Conservation (phyloP, 331 rosid genomes). For the Malus hybrid region DNA sequence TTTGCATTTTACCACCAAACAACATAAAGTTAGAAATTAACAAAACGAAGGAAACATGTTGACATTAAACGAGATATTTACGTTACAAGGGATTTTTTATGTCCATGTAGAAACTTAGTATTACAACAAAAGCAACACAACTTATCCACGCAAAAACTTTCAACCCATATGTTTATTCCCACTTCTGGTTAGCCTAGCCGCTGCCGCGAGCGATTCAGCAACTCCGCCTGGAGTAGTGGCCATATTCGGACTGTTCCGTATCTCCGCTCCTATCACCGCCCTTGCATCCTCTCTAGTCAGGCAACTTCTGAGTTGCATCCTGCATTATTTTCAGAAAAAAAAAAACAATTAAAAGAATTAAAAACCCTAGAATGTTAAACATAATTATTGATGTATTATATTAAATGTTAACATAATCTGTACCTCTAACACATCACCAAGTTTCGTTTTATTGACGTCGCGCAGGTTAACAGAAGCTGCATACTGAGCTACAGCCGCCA, state of each 20-base stretch:
- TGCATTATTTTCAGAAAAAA: neutral
- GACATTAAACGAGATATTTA: too few species aligned
- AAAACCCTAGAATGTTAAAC: neutral
- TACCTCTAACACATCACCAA: constrained; percentile 39
- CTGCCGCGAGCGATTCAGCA: constrained; percentile 38
- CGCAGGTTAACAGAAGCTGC: constrained; percentile 38
- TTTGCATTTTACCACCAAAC: too few species aligned
- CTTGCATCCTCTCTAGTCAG: constrained; percentile 48
- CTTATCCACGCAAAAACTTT: too few species aligned
- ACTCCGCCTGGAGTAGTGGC: constrained; percentile 57
- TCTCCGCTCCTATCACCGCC: constrained; percentile 52
- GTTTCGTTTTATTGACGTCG: constrained; percentile 18
- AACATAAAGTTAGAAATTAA: too few species aligned
- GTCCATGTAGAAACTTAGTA: too few species aligned
- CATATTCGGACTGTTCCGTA: constrained; percentile 52
- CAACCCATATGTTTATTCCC: neutral
- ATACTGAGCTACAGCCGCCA: constrained; percentile 41
- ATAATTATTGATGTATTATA: neutral
- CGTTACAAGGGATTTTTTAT: too few species aligned
- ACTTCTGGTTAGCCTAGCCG: constrained; percentile 40
- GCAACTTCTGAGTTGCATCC: constrained; percentile 38
- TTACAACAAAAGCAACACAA: too few species aligned
- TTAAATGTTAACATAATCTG: neutral
- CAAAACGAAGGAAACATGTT: too few species aligned
- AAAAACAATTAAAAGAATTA: neutral